These are phyloP conservation scores for Hibiscus trionum DNA, from an alignment of 345 rosid species.

Conservation along the genomic window DNA sequence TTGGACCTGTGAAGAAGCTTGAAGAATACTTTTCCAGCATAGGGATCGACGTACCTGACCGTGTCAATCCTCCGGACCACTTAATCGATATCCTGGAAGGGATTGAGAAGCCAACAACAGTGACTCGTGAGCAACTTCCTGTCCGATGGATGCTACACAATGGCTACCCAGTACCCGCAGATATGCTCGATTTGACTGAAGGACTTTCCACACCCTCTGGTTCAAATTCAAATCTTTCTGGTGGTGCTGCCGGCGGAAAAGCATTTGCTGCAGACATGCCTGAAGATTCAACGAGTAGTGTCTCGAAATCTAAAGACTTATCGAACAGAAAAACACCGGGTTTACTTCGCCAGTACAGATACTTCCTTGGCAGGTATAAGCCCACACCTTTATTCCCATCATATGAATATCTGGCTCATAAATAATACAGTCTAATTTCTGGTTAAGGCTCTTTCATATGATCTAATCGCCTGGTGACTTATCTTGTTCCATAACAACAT, in stretches of 20 bases:
- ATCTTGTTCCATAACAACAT: neutral
- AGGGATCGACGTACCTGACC: constrained; percentile 71
- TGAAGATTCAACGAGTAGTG: constrained; percentile 38
- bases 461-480: neutral
- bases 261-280: constrained; percentile 53
- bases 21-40: constrained; percentile 75
- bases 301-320: constrained; percentile 41
- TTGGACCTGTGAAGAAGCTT: constrained; percentile 65
- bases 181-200: constrained; percentile 60
- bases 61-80: constrained; percentile 86
- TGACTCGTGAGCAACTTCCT: constrained; percentile 63
- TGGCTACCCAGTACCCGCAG: constrained; percentile 68
- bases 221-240: constrained; percentile 12
- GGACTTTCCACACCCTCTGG: constrained; percentile 28
- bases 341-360: constrained; percentile 58
- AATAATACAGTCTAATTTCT: neutral
- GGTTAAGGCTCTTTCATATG: neutral
- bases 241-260: constrained; percentile 18
- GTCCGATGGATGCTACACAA: constrained; percentile 89
- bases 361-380: constrained; percentile 65
- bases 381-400: neutral
- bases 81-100: constrained; percentile 82
- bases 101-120: constrained; percentile 47
- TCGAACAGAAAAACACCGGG: constrained; percentile 64
- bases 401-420: neutral